Base-by-base conservation (phyloP, 179 eudicot species). In the Beta lomatogona region DNA sequence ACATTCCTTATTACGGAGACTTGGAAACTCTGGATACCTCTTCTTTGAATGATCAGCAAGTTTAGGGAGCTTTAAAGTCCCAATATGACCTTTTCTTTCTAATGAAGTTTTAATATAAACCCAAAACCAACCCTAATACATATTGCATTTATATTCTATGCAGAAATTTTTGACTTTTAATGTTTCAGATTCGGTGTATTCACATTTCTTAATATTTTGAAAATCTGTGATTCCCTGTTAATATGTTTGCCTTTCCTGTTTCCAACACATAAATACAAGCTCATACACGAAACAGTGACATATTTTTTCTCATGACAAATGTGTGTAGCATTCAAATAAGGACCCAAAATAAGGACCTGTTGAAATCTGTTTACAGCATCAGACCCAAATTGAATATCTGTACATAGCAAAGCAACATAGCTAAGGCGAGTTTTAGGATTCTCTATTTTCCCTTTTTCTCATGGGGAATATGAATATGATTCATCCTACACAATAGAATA, bases 341-440 rank as follows among this genome's bases (percentile, higher is more conserved):
- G 12, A 9, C 44, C 11, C 41, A 36, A 36, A 36, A 36, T 36
- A 36, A 22, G 9, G 15, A 64, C 68, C 7, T 69, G 21, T 7
- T 69, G 53, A 6, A 48, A 70, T 19, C 18, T 9, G 28, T 45
- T 70, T 8, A 46, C n/a, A 71, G 15, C 57, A 48, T 48, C 54
- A 71, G 19, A 46, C 74, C 16, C 5, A 7, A 10, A 76, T 12
- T 18, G n/a, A n/a, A 74, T 12, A 36, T 54, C 3, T 25, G 16
- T 44, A 19, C 53, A 14, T 22, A 63, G 21, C 52, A 80, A 4
- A 73, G 28, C 14, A 4, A 75, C 59, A 59, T 21, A 68, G 44
- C 75, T 80, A n/a, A 48, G 44, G 16, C 22, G 77, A 59, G 25
- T 19, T n/a, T 70, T 10, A 31, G 46, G 63, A 19, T 77, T 36